Conservation (phyloP, 176 grass and related monocot species). For the Ampelocalamus luodianensis region DNA sequence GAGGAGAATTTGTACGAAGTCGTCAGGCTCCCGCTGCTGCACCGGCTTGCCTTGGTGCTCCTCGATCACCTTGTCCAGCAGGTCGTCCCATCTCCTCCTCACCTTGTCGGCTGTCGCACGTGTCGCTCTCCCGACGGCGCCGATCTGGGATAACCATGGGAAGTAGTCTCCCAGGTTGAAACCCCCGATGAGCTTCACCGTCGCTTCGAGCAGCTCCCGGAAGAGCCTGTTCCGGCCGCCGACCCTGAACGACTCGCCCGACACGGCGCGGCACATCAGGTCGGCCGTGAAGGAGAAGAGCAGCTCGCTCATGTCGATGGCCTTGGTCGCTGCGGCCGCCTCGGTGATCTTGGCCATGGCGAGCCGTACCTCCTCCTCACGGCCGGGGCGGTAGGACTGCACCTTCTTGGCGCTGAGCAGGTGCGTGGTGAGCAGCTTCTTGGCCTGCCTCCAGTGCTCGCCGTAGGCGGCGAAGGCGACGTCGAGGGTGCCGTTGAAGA, state of each 20-base stretch:
- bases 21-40: background rate
- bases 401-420: background rate
- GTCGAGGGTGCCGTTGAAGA: slow-evolving; percentile 30
- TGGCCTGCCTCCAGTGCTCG: background rate
- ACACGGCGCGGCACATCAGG: too few species aligned
- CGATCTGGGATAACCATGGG: background rate
- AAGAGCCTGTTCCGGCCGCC: background rate
- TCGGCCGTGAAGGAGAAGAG: too few species aligned
- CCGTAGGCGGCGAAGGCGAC: slow-evolving; percentile 24
- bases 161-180: slow-evolving; percentile 45
- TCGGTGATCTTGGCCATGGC: too few species aligned
- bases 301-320: background rate
- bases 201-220: background rate
- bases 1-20: slow-evolving; percentile 28
- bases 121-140: slow-evolving; percentile 1
- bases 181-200: background rate
- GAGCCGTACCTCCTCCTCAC: slow-evolving; percentile 2
- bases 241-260: too few species aligned
- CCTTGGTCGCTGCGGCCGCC: too few species aligned
- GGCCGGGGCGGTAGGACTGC: background rate
- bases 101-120: background rate
- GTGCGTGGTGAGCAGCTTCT: background rate
- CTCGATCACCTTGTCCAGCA: slow-evolving; percentile 47
- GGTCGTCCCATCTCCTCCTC: slow-evolving; percentile 31
- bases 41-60: background rate